A percentile compares a stretch with the other conserved stretches of the same genome.
Conservation (phyloP, 805 yeast species). For the Ogataea ramenticola region DNA sequence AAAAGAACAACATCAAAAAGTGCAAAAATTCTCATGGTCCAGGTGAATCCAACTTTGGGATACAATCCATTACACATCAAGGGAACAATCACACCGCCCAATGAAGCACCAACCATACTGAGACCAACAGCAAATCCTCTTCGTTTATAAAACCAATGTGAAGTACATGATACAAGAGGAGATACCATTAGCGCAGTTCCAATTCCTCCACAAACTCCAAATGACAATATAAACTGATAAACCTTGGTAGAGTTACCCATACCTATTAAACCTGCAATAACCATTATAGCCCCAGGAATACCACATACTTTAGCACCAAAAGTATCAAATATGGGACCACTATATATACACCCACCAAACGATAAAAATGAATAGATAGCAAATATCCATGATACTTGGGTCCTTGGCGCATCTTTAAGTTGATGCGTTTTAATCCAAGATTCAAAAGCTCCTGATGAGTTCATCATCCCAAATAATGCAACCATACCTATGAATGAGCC, state of each 20-base stretch:
- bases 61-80: constrained; percentile 45
- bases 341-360: constrained; percentile 35
- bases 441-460: constrained; percentile 61
- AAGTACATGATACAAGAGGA: constrained; percentile 40
- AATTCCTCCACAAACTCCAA: constrained; percentile 36
- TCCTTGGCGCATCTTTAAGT: constrained; percentile 34
- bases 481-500: constrained; percentile 54
- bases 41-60: constrained; percentile 42
- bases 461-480: constrained; percentile 57
- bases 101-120: constrained; percentile 52
- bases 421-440: constrained; percentile 52
- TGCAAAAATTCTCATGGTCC: constrained; percentile 54
- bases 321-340: constrained; percentile 35
- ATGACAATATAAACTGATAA: constrained; percentile 46
- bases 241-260: constrained; percentile 36
- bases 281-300: constrained; percentile 28
- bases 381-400: constrained; percentile 65
- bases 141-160: constrained; percentile 54
- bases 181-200: constrained; percentile 41
- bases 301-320: constrained; percentile 35
- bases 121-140: constrained; percentile 57
- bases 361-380: constrained; percentile 41
- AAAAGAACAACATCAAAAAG: constrained; percentile 32
- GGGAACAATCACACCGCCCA: constrained; percentile 53
- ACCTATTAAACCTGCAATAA: constrained; percentile 33